Base-by-base conservation (phyloP, 345 rosid genomes). In the Mallotus nudiflorus region DNA sequence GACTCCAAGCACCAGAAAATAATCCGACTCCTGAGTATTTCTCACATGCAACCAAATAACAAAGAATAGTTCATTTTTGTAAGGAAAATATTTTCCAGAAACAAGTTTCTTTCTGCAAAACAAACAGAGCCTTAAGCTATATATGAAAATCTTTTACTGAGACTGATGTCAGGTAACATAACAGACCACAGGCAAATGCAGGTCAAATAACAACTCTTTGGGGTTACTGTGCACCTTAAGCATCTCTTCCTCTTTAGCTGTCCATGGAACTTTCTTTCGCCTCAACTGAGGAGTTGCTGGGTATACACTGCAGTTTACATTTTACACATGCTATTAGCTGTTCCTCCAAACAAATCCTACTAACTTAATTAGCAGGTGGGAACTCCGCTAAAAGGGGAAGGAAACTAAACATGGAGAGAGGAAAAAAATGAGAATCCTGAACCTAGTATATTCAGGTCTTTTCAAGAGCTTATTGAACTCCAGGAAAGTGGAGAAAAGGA, bases 181-280 rank as follows among this genome's bases (percentile, higher is more conserved):
- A 29, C 48, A 19, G 50, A 39, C 25, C 29, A 20, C 19, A 40
- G 15, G 18, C 19, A 46, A 45, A 9, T 25, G 42, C 27, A 48
- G 9, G 55, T 48, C 27, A 50, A 46, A 25, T 65, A 18, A 65
- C 9, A 62, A 64, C 24, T 64, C 24, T 7, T 18, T 8, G 13
- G 44, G 33, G 11, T 44, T 1, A 63, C 16, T 45, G 4, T 68
- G 56, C 76, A 86, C 89, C 86, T 70, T 78, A 9, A 80, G 83
- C 37, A 66, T 72, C 67, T 80, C 75, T 73, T 82, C 87, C 68
- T 84, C 86, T 49, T 72, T 40, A 25, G 68, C 64, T 31, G 80
- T 83, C 89, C 87, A 82, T 7, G 72, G 74, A 68, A 77, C 48
- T 62, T 56, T 80, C 64, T 71, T 82, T 42, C 83, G 69, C 73